These are phyloP conservation scores for Coffea canephora DNA, from an alignment of 257 asterid species.

Conservation along the genomic window DNA sequence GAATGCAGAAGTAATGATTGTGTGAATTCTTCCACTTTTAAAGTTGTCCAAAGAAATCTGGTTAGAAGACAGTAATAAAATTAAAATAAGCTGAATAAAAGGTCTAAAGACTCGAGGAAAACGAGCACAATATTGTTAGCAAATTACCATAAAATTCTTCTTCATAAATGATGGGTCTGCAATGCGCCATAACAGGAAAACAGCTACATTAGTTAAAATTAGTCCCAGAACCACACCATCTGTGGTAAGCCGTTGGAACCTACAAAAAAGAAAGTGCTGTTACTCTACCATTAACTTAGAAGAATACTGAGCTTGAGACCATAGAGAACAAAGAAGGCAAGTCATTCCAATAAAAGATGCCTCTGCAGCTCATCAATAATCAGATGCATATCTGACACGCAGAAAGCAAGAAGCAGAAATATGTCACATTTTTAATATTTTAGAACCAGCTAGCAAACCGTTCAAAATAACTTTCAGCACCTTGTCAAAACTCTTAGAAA, in stretches of 20 bases:
- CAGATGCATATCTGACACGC: background rate
- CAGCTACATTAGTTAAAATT: conserved; percentile 64
- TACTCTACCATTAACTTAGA: conserved; percentile 38
- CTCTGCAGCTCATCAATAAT: background rate
- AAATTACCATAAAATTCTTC: conserved; percentile 71
- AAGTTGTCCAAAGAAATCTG: conserved; percentile 85
- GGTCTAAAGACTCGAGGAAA: background rate
- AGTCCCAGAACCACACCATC: conserved; percentile 70
- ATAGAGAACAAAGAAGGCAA: background rate
- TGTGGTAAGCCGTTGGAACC: conserved; percentile 50
- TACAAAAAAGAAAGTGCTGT: conserved; percentile 13
- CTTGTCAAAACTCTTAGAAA: background rate
- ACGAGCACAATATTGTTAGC: conserved; percentile 7
- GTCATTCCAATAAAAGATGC: background rate
- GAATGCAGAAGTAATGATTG: conserved; percentile 79
- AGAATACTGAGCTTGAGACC: background rate
- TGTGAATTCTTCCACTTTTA: conserved; percentile 76
- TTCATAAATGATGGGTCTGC: conserved; percentile 58
- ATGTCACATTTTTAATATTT: background rate
- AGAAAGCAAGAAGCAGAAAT: background rate
- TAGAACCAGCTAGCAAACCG: background rate
- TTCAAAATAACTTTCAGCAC: background rate
- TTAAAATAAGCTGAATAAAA: background rate
- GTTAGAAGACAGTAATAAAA: conserved; percentile 19
- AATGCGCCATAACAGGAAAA: conserved; percentile 65